These are phyloP conservation scores for Kalanchoe fedtschenkoi DNA, from an alignment of 164 flowering plant species.

Conservation along the genomic window DNA sequence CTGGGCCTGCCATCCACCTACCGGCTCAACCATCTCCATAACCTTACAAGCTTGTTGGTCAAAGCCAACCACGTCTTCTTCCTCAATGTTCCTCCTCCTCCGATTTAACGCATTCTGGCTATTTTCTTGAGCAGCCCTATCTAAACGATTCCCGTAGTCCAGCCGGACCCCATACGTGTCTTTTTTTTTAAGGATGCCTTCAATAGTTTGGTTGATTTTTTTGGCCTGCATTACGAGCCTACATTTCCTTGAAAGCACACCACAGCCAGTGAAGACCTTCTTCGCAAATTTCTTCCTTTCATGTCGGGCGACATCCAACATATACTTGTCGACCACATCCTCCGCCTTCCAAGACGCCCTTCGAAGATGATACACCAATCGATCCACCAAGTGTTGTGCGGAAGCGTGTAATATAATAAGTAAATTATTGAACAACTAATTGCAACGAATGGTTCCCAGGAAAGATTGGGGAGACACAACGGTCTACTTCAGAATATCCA, in stretches of 20 bases:
- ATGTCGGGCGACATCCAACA: background rate
- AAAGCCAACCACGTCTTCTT: background rate
- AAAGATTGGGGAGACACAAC: too few relatives aligned
- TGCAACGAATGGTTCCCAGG: too few relatives aligned
- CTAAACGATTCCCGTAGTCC: too few relatives aligned
- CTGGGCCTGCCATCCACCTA: background rate
- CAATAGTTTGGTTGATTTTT: background rate
- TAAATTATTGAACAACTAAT: too few relatives aligned
- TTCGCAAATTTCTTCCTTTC: background rate
- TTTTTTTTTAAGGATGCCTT: background rate
- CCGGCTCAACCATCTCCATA: background rate
- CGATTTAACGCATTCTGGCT: too few relatives aligned
- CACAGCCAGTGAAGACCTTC: background rate
- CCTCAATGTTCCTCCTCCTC: background rate
- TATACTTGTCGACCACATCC: background rate
- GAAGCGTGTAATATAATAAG: too few relatives aligned
- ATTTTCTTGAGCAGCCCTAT: too few relatives aligned
- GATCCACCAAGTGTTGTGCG: too few relatives aligned
- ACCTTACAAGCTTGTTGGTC: background rate
- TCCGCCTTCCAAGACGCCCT: background rate
- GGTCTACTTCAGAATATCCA: too few relatives aligned
- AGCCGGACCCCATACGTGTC: background rate
- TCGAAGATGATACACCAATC: background rate
- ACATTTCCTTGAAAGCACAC: background rate
- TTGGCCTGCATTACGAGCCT: background rate